phyloP scores from a whole-genome alignment of 2,329 filamentous ascomycete genomes.

The Curvularia lunata region DNA sequence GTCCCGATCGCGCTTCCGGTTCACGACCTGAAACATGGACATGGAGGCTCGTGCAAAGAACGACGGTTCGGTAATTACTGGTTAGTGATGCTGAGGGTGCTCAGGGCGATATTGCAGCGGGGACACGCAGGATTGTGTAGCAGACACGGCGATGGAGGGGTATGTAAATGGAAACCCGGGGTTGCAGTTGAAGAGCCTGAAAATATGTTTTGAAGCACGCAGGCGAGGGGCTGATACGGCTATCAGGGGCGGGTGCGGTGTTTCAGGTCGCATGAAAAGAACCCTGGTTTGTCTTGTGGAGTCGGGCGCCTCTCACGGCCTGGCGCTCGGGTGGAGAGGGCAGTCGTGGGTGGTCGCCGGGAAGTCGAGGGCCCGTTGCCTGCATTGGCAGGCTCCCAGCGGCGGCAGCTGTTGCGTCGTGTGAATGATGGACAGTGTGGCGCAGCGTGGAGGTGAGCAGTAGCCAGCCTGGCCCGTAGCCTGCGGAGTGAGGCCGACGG shows the following conservation, averaged over 20 bases:
- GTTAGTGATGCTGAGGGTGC: conserved; percentile 20
- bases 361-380: conserved; percentile 13
- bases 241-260: conserved; percentile 43
- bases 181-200: conserved; percentile 23
- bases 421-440: conserved; percentile 10
- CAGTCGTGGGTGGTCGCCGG: conserved; percentile 6
- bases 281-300: conserved; percentile 22
- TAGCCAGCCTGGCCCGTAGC: background rate
- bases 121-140: conserved; percentile 15
- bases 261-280: conserved; percentile 43
- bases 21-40: conserved; percentile 41
- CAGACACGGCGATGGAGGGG: conserved; percentile 20
- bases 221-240: conserved; percentile 27
- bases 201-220: conserved; percentile 42
- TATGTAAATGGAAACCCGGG: conserved; percentile 20
- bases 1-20: conserved; percentile 42
- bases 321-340: conserved; percentile 22
- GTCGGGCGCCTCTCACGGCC: conserved; percentile 20
- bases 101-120: conserved; percentile 32
- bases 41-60: conserved; percentile 27
- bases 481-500: conserved; percentile 5
- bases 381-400: conserved; percentile 9
- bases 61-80: background rate
- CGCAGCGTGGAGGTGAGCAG: conserved; percentile 11
- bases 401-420: conserved; percentile 9